Evolutionary conservation across 306 rosid genomes (phyloP).

Genomic region (Cercis canadensis): DNA sequence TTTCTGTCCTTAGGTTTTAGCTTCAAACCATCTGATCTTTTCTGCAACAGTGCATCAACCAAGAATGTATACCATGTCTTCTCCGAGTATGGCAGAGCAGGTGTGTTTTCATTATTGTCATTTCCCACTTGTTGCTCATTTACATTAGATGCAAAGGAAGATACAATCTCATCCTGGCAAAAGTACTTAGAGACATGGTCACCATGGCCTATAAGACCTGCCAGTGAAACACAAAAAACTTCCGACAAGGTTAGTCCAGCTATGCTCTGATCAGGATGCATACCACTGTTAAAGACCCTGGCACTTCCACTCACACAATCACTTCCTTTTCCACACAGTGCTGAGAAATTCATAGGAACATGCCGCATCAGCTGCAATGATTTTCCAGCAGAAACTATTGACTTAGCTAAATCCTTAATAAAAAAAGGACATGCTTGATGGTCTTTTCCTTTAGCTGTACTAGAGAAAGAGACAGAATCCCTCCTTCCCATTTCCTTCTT

Average conservation of each 20-base stretch:
- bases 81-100: conserved; percentile 48
- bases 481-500: conserved; percentile 57
- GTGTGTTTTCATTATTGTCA: conserved; percentile 43
- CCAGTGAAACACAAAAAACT: conserved; percentile 77
- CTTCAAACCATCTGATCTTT: conserved; percentile 49
- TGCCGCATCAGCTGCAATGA: conserved; percentile 89
- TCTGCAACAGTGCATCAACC: conserved; percentile 63
- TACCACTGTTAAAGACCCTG: conserved; percentile 43
- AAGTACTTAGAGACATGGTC: conserved; percentile 74
- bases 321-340: conserved; percentile 52
- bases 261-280: conserved; percentile 53
- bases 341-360: conserved; percentile 53
- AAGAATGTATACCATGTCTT: conserved; percentile 79
- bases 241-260: conserved; percentile 83
- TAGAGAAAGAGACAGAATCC: conserved; percentile 54
- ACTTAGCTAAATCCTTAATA: conserved; percentile 78
- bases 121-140: conserved; percentile 43
- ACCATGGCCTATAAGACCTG: conserved; percentile 86
- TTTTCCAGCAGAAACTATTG: conserved; percentile 90
- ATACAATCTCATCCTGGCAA: conserved; percentile 51
- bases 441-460: conserved; percentile 59
- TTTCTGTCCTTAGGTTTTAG: conserved; percentile 44
- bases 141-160: conserved; percentile 41
- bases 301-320: conserved; percentile 53
- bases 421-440: conserved; percentile 75